Evolutionary conservation across 1,284 basidiomycete species (phyloP), one percentile per base, ranked within the genome.

Genomic region (Schizophyllum amplum): DNA sequence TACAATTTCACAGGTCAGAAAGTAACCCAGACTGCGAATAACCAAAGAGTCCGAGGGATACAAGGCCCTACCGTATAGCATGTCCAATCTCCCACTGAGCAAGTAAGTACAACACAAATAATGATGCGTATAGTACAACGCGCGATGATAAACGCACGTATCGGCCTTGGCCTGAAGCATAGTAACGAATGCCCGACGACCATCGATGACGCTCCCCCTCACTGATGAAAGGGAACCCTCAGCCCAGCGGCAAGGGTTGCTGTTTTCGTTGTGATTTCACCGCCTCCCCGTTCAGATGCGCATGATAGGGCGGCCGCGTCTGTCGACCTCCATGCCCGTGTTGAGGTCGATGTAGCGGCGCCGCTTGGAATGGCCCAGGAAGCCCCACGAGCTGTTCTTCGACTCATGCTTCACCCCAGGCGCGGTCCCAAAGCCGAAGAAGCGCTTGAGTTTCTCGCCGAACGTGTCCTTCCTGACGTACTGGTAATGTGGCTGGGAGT

Each of bases 381-480:
- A 61, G 1, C 61, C 61, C 59, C 60, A 62, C 1, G 59, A 60
- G 59, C 59, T 59, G 51, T 55, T 49, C 57, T 52, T 58, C 48
- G 61, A 62, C 26, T 61, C 57, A 22, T 62, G 59, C 24, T 57
- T 57, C 52, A 59, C 55, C 42, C 47, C 54, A 4, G 24, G 48
- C 46, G 15, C 47, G 20, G 54, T 55, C n/a, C 47, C 47, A 22
- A 62, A 59, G 21, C 61, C 61, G 50, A 62, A 62, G 58, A 62
- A 62, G 7, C 58, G 52, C n/a, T 57, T 55, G 47, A 62, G 59
- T 11, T 59, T 59, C 1, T 61, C 61, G 21, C 54, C 59, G 2
- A 59, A 46, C 1, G 59, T 20, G 24, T 48, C 49, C 24, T 33
- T 33, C 6, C 27, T 5, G 13, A 6, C 5, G 27, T 33, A 33